Evolutionary conservation across 2,329 filamentous ascomycete species (phyloP).

Genomic region (Monascus ruber): DNA sequence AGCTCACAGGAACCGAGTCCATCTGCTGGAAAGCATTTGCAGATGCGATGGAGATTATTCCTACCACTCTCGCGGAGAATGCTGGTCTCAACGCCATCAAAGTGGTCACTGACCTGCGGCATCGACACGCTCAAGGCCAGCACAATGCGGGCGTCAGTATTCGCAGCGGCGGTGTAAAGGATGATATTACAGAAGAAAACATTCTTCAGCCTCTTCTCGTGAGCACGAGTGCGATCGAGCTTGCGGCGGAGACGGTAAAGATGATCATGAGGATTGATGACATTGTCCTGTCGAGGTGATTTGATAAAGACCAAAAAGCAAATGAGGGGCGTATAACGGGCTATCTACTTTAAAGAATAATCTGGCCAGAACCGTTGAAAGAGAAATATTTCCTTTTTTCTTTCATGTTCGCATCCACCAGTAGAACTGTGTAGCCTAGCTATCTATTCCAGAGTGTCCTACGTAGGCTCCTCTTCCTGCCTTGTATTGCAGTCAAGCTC

Average conservation of each 20-base stretch:
- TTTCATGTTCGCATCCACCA: no score
- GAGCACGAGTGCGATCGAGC: conserved; percentile 92
- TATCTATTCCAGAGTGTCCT: no score
- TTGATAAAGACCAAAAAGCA: background rate
- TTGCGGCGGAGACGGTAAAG: conserved; percentile 97
- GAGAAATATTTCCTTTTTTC: no score
- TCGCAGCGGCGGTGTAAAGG: conserved; percentile 92
- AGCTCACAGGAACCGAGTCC: conserved; percentile 78
- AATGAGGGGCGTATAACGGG: conserved; percentile 4
- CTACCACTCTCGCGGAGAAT: conserved; percentile 93
- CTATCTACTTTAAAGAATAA: conserved; percentile 14
- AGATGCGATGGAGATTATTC: conserved; percentile 92
- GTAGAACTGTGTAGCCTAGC: no score
- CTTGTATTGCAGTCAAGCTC: no score
- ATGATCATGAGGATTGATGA: conserved; percentile 68
- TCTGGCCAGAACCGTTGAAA: conserved; percentile 4
- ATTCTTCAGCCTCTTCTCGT: conserved; percentile 92
- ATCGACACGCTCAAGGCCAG: conserved; percentile 90
- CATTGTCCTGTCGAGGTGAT: conserved; percentile 44
- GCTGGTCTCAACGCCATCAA: conserved; percentile 97
- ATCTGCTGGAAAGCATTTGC: conserved; percentile 99
- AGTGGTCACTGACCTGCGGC: conserved; percentile 89
- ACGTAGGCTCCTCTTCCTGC: no score
- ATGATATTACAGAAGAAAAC: conserved; percentile 93
- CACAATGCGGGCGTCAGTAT: conserved; percentile 96